Conservation (phyloP, 2,329 filamentous ascomycete species). For the Penicillium palitans region DNA sequence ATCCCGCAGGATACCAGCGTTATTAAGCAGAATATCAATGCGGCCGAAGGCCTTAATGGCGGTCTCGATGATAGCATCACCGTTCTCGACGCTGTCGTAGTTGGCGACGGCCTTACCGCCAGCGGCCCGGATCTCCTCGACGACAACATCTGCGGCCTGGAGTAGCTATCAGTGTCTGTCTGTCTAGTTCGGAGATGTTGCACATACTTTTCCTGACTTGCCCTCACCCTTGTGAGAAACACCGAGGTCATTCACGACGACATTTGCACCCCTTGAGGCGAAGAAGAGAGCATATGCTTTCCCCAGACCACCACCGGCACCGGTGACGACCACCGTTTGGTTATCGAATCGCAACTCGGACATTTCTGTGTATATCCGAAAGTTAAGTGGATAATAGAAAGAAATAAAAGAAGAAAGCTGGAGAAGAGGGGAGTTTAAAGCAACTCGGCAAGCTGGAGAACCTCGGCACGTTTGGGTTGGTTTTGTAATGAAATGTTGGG, state of each 20-base stretch:
- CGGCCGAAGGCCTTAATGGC: slow-evolving; percentile 58
- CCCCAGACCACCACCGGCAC: slow-evolving; percentile 78
- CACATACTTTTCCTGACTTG: slow-evolving; percentile 72
- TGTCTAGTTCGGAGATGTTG: slow-evolving; percentile 27
- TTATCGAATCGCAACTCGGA: slow-evolving; percentile 79
- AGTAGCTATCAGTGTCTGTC: slow-evolving; percentile 32
- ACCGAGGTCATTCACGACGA: slow-evolving; percentile 95
- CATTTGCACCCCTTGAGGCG: slow-evolving; percentile 83
- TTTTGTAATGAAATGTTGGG: slow-evolving; percentile 10
- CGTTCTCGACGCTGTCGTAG: slow-evolving; percentile 82
- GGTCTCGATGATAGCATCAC: slow-evolving; percentile 83
- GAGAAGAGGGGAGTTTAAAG: slow-evolving; percentile 30
- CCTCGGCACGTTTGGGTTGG: slow-evolving; percentile 35
- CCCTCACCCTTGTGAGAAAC: slow-evolving; percentile 93
- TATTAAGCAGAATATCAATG: slow-evolving; percentile 95
- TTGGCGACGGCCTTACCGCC: slow-evolving; percentile 97
- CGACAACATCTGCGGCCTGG: slow-evolving; percentile 60
- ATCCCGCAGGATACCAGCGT: slow-evolving; percentile 92
- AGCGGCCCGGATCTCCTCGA: slow-evolving; percentile 63
- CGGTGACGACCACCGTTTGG: slow-evolving; percentile 86
- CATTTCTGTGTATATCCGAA: slow-evolving; percentile 46
- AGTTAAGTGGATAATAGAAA: slow-evolving; percentile 14
- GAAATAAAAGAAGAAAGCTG: slow-evolving; percentile 18
- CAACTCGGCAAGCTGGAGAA: slow-evolving; percentile 35
- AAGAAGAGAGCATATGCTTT: slow-evolving; percentile 88